Evolutionary conservation across 192 early-diverging fungal genomes (phyloP).

Genomic region (Podila epicladia): DNA sequence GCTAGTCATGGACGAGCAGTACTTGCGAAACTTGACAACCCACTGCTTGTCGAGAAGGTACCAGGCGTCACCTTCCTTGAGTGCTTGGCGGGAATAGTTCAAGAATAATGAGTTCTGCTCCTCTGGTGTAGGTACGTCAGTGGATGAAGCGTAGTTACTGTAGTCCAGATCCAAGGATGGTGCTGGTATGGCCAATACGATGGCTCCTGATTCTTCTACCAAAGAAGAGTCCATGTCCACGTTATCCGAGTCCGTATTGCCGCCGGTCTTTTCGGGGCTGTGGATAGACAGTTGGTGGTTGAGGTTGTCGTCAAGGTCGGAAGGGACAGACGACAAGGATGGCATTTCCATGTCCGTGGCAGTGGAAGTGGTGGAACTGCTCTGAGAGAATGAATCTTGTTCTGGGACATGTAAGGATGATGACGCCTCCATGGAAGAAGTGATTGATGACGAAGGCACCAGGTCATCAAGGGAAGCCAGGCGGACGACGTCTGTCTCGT

Average conservation of each 20-base stretch:
- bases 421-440: background rate
- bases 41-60: constrained; percentile 58
- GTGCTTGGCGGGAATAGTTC: background rate
- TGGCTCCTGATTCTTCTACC: background rate
- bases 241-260: constrained; percentile 1
- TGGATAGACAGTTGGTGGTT: constrained; percentile 40
- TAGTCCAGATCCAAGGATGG: background rate
- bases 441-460: background rate
- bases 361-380: background rate
- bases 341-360: background rate
- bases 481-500: background rate
- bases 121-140: constrained; percentile 5
- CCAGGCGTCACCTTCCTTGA: constrained; percentile 48
- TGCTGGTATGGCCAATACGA: background rate
- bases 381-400: background rate
- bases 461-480: background rate
- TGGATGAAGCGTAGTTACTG: background rate
- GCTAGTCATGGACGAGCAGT: constrained; percentile 35
- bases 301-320: constrained; percentile 26
- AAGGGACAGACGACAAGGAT: background rate
- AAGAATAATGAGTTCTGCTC: constrained; percentile 6
- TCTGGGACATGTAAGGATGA: background rate
- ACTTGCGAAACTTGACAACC: constrained; percentile 58
- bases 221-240: background rate
- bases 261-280: constrained; percentile 26